Percentiles rank a stretch among this genome's conserved stretches.
Evolutionary conservation across 805 yeast genomes (phyloP).

Genomic region (Ascoidea asiatica): DNA sequence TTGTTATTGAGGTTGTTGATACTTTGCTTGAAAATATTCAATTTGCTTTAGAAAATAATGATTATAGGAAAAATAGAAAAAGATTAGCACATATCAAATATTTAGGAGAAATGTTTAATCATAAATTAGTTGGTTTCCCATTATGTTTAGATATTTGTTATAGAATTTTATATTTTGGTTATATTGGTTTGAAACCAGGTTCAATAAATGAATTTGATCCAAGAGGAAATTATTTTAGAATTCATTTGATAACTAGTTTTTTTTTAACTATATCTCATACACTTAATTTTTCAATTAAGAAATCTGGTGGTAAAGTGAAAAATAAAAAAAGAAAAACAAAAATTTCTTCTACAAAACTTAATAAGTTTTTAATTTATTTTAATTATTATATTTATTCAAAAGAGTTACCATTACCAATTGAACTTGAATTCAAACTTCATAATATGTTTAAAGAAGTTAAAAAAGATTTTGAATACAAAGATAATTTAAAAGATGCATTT

Average conservation of each 20-base stretch:
- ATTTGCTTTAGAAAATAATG: conserved; percentile 52
- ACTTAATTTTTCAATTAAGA: background rate
- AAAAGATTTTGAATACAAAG: conserved; percentile 22
- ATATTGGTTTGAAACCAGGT: conserved; percentile 35
- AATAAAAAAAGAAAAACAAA: conserved; percentile 12
- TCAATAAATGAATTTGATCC: conserved; percentile 34
- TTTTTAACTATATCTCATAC: conserved; percentile 18
- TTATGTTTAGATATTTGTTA: background rate
- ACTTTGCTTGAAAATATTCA: conserved; percentile 47
- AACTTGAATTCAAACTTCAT: conserved; percentile 37
- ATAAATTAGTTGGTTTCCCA: conserved; percentile 22
- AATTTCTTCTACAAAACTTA: conserved; percentile 15
- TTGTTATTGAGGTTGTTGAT: conserved; percentile 42
- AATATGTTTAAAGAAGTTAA: conserved; percentile 24
- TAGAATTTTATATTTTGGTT: background rate
- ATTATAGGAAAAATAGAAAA: conserved; percentile 42
- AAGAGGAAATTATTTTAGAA: conserved; percentile 59
- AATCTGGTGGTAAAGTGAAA: conserved; percentile 14
- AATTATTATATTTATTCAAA: conserved; percentile 64
- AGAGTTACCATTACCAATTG: conserved; percentile 47
- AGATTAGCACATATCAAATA: conserved; percentile 51
- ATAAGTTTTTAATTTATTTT: conserved; percentile 38
- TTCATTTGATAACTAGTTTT: conserved; percentile 37
- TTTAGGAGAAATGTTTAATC: conserved; percentile 42
- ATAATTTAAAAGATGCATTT: conserved; percentile 29